A percentile compares a stretch with the other conserved stretches of the same genome.
phyloP scores from a whole-genome alignment of 805 yeast species.

The Sugiyamaella americana region DNA sequence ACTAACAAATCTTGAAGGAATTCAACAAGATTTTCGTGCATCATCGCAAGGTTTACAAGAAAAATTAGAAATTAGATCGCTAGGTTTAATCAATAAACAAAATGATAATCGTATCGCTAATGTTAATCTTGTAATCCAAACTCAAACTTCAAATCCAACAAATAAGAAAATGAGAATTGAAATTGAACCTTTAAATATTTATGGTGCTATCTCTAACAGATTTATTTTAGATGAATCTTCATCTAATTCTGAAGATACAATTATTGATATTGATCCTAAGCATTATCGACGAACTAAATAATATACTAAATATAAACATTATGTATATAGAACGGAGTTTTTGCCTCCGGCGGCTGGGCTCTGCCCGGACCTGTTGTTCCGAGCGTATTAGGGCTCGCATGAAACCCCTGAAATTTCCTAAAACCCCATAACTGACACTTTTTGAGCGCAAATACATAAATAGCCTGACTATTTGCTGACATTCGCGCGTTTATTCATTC shows the following conservation, averaged over 20 bases:
- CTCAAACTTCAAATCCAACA: constrained; percentile 2
- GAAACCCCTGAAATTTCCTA: too few species aligned
- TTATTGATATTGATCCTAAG: neutral
- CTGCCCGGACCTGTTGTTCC: too few species aligned
- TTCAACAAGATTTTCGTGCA: constrained; percentile 22
- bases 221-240: constrained; percentile 11
- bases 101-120: constrained; percentile 14
- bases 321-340: too few species aligned
- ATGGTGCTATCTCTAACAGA: constrained; percentile 2
- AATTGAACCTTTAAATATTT: constrained; percentile 6
- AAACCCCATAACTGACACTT: too few species aligned
- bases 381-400: too few species aligned
- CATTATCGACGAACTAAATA: neutral
- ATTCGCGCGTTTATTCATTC: neutral
- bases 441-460: too few species aligned
- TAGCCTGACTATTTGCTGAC: too few species aligned
- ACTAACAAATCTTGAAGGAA: constrained; percentile 19
- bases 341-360: too few species aligned
- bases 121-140: constrained; percentile 13
- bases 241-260: neutral
- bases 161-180: constrained; percentile 21
- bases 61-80: constrained; percentile 17
- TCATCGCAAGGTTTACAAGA: constrained; percentile 20
- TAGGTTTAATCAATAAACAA: constrained; percentile 16
- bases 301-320: too few species aligned